phyloP scores from a whole-genome alignment of 768 basidiomycete species.

The Clavulina sp. region DNA sequence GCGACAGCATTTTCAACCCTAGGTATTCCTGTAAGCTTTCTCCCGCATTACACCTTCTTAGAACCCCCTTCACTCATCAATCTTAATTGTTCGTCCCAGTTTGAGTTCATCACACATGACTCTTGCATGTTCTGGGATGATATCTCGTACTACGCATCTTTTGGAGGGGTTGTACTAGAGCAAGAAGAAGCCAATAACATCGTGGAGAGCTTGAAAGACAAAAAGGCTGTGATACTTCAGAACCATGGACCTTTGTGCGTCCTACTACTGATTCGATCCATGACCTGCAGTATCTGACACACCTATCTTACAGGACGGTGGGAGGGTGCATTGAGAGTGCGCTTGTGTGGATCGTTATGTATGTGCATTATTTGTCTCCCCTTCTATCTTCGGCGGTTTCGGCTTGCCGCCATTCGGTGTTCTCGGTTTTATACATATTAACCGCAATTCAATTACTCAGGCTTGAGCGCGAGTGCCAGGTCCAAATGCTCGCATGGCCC shows the following conservation, averaged over 20 bases:
- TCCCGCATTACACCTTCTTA: no score
- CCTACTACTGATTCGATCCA: no score
- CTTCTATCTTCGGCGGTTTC: neutral
- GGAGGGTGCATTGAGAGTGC: constrained; percentile 28
- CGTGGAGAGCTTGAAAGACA: constrained; percentile 24
- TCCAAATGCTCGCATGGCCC: constrained; percentile 28
- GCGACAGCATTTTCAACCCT: constrained; percentile 23
- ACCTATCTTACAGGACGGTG: no score
- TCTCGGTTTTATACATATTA: no score
- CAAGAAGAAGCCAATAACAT: constrained; percentile 30
- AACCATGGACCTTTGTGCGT: constrained; percentile 20
- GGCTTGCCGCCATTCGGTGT: neutral
- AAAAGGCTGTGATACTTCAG: constrained; percentile 27
- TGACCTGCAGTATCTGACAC: no score
- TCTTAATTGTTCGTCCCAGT: no score
- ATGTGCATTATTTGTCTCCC: constrained; percentile 7
- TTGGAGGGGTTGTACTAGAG: constrained; percentile 32
- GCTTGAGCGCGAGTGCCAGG: constrained; percentile 29
- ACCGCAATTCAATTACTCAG: no score
- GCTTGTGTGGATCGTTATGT: constrained; percentile 23
- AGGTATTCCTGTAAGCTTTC: no score
- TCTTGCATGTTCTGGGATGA: constrained; percentile 28
- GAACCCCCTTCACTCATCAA: no score
- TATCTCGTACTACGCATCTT: constrained; percentile 27
- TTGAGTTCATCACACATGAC: constrained; percentile 30